Conservation (phyloP, 1,284 basidiomycete species). For the Phellinidium pouzarii region DNA sequence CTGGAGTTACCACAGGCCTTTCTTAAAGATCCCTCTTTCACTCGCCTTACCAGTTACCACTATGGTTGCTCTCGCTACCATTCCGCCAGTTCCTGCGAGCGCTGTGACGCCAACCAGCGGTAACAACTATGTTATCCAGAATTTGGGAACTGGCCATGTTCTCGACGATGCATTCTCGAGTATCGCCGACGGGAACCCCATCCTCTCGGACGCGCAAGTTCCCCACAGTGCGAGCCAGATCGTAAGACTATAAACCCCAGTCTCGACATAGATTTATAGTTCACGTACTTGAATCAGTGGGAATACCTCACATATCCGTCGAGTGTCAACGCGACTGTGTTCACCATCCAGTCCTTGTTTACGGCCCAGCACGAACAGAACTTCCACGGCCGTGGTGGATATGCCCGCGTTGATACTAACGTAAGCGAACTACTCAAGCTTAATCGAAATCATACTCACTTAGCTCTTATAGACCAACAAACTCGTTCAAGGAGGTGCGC, state of each 20-base stretch:
- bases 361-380: background rate
- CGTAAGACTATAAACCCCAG: background rate
- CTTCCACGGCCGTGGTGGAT: background rate
- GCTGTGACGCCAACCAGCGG: background rate
- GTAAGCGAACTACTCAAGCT: background rate
- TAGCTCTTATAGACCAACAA: background rate
- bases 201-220: background rate
- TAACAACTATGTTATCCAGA: conserved; percentile 1
- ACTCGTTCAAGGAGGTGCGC: conserved; percentile 3
- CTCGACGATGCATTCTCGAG: background rate
- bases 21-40: background rate
- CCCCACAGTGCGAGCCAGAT: background rate
- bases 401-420: background rate
- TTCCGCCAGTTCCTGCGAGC: background rate
- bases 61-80: background rate
- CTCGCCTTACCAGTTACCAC: background rate
- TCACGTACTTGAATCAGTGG: conserved; percentile 1
- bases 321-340: background rate
- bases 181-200: background rate
- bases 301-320: conserved; percentile 9
- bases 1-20: background rate
- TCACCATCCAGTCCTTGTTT: conserved; percentile 4
- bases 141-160: background rate
- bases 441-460: background rate
- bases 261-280: background rate